Percentiles rank a stretch among this genome's conserved stretches.
Evolutionary conservation across 768 basidiomycete genomes (phyloP).

Genomic region (Lenzites betulinus): DNA sequence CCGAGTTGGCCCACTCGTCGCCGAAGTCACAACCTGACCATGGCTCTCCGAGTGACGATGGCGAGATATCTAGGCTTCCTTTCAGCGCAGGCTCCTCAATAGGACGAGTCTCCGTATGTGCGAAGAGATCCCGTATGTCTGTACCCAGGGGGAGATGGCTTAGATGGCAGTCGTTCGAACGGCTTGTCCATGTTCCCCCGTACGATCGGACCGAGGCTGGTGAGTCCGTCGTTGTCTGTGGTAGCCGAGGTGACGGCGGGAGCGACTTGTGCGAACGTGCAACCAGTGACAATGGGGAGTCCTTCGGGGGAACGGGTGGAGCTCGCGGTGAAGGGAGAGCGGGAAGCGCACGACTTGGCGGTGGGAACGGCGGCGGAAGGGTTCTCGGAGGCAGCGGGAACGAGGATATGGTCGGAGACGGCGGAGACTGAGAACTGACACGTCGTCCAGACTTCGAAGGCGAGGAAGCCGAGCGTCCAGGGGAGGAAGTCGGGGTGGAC

Average conservation of each 20-base stretch:
- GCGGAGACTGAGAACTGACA: neutral
- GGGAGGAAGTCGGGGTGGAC: neutral
- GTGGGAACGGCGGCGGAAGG: neutral
- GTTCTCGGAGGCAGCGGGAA: conserved; percentile 10
- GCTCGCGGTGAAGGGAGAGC: neutral
- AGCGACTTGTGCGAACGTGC: conserved; percentile 12
- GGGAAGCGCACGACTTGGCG: conserved; percentile 11
- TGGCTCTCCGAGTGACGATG: conserved; percentile 4
- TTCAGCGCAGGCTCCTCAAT: neutral
- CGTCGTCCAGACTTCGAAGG: neutral
- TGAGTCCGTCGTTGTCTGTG: neutral
- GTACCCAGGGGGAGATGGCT: conserved; percentile 1
- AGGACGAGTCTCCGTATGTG: neutral
- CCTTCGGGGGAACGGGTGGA: conserved; percentile 12
- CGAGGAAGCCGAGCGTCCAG: neutral
- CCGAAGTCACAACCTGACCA: neutral
- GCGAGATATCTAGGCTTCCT: neutral
- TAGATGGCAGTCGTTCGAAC: neutral
- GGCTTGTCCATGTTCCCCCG: neutral
- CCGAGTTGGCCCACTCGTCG: neutral
- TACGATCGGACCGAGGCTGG: conserved; percentile 3
- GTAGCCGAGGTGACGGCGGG: conserved; percentile 7
- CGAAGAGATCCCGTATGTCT: conserved; percentile 1
- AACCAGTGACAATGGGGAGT: neutral
- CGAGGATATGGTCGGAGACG: neutral